A percentile compares a stretch with the other conserved stretches of the same genome.
Conservation (phyloP, 2,329 filamentous ascomycete species). For the Colletotrichum theobromicola region DNA sequence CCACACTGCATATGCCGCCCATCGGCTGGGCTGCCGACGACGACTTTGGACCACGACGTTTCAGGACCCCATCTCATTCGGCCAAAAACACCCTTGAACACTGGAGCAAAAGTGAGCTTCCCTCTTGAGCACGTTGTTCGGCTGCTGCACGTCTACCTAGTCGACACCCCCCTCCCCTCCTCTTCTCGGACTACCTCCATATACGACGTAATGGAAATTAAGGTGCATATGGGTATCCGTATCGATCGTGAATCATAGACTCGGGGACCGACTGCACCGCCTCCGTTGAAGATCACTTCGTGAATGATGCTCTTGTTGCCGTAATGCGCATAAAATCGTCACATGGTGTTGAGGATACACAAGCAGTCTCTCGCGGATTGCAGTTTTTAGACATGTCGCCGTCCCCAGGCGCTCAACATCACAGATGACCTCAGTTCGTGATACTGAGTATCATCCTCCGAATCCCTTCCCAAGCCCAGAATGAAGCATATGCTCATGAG, state of each 20-base stretch:
- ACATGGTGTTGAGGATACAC: background rate
- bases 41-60: background rate
- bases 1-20: background rate
- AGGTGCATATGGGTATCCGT: background rate
- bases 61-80: background rate
- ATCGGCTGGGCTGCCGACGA: background rate
- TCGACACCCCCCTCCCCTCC: background rate
- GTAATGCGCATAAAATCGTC: background rate
- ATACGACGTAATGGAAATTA: background rate
- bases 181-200: background rate
- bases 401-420: background rate
- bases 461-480: background rate
- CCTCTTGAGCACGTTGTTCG: background rate
- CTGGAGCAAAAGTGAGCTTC: background rate
- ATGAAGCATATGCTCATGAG: background rate
- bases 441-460: background rate
- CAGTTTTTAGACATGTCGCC: background rate
- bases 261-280: background rate
- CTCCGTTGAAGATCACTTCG: background rate
- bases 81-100: background rate
- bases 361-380: no score
- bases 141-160: background rate
- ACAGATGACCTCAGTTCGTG: background rate
- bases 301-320: background rate
- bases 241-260: background rate